Evolutionary conservation across 768 basidiomycete species (phyloP).

Genomic region (Coprinellus micaceus): DNA sequence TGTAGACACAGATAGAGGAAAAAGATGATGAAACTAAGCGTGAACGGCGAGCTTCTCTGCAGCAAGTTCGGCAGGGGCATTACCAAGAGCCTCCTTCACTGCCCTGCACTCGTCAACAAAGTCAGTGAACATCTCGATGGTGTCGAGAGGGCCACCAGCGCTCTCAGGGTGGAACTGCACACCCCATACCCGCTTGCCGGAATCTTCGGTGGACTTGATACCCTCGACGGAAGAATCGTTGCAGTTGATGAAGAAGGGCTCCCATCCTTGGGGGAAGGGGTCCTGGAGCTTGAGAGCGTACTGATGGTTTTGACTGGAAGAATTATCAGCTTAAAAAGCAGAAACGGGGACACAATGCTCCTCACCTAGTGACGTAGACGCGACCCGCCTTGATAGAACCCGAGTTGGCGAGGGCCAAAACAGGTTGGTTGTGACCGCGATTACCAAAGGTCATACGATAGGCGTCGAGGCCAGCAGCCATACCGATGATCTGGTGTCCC

Average conservation of each 20-base stretch:
- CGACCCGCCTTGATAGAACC: slow-evolving; percentile 94
- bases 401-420: slow-evolving; percentile 88
- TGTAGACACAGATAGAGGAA: not conserved
- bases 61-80: slow-evolving; percentile 19
- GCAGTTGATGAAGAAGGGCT: slow-evolving; percentile 99
- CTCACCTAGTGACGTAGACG: slow-evolving; percentile 91
- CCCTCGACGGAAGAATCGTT: slow-evolving; percentile 99
- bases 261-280: slow-evolving; percentile 95
- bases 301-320: slow-evolving; percentile 87
- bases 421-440: slow-evolving; percentile 98
- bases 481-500: slow-evolving; percentile 97
- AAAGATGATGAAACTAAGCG: slow-evolving; percentile 8
- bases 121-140: slow-evolving; percentile 98
- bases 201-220: slow-evolving; percentile 89
- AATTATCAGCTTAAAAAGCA: not conserved
- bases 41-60: slow-evolving; percentile 12
- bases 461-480: slow-evolving; percentile 94
- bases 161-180: slow-evolving; percentile 99
- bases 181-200: slow-evolving; percentile 92
- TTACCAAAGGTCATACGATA: slow-evolving; percentile 99
- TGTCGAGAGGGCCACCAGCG: slow-evolving; percentile 96
- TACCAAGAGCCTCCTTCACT: slow-evolving; percentile 35
- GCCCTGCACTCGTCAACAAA: slow-evolving; percentile 80
- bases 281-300: slow-evolving; percentile 94
- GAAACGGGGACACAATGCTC: not conserved